Conservation (phyloP, 1,284 basidiomycete species). For the Exobasidium rhododendri region DNA sequence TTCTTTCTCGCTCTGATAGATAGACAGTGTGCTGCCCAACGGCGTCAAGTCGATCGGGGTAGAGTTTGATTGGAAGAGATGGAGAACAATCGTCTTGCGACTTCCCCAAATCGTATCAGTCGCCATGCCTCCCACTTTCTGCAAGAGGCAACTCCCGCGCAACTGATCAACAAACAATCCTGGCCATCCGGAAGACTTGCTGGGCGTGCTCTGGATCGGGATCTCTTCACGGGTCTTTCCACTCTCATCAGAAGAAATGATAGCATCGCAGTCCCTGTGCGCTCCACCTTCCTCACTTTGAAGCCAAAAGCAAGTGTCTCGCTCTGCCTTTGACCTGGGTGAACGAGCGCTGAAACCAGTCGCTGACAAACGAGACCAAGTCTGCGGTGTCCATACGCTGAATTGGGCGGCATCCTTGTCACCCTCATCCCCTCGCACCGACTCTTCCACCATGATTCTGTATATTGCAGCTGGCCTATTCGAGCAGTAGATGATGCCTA, state of each 20-base stretch:
- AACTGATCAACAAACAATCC: conserved; percentile 65
- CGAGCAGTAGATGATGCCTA: conserved; percentile 66
- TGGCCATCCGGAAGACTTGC: conserved; percentile 49
- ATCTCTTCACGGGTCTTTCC: conserved; percentile 7
- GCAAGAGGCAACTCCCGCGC: conserved; percentile 59
- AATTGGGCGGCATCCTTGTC: not conserved
- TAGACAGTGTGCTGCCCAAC: not conserved
- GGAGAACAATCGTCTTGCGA: conserved; percentile 2
- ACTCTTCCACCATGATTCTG: not conserved
- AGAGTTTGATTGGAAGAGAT: not conserved
- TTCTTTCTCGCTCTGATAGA: not conserved
- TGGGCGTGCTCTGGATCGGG: not conserved
- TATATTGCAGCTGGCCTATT: conserved; percentile 64
- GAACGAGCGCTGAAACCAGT: conserved; percentile 62
- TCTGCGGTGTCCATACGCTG: not conserved
- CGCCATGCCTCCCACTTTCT: conserved; percentile 54
- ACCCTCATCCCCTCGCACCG: not conserved
- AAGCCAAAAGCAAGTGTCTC: conserved; percentile 61
- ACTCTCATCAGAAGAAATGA: conserved; percentile 46
- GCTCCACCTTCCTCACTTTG: conserved; percentile 63
- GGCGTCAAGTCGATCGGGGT: not conserved
- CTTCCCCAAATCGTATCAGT: conserved; percentile 60
- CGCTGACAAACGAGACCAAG: conserved; percentile 54
- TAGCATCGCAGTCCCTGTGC: conserved; percentile 63
- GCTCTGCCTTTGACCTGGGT: conserved; percentile 56